phyloP scores from a whole-genome alignment of 306 rosid species.

The Myrica gale region DNA sequence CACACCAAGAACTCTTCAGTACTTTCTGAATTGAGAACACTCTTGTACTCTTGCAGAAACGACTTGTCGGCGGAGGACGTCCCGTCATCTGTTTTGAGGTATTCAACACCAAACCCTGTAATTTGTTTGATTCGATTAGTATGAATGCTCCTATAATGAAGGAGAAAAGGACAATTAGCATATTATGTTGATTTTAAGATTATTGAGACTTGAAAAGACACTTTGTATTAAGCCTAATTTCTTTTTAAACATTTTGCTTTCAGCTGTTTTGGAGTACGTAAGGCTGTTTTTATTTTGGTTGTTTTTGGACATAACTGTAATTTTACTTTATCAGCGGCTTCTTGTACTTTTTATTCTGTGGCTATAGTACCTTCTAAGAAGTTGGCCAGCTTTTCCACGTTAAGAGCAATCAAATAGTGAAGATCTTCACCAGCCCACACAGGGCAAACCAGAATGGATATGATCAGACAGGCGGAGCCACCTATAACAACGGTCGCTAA shows the following conservation, averaged over 20 bases:
- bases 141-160: too few relatives aligned
- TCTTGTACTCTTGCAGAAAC: conserved; percentile 56
- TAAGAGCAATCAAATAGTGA: conserved; percentile 54
- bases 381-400: conserved; percentile 53
- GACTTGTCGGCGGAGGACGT: conserved; percentile 34
- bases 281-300: too few relatives aligned
- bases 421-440: conserved; percentile 96
- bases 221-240: too few relatives aligned
- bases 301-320: too few relatives aligned
- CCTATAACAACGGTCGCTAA: conserved; percentile 66
- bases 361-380: conserved; percentile 55
- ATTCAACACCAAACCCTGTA: conserved; percentile 66
- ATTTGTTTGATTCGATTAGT: background rate
- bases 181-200: too few relatives aligned
- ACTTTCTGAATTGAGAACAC: conserved; percentile 65
- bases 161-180: too few relatives aligned
- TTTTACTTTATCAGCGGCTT: background rate
- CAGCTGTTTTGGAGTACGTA: too few relatives aligned
- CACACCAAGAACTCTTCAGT: conserved; percentile 65
- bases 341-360: background rate
- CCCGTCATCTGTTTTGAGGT: conserved; percentile 33
- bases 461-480: conserved; percentile 53
- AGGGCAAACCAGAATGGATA: conserved; percentile 69
- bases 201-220: too few relatives aligned
- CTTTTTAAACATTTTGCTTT: too few relatives aligned